Percentiles rank a stretch among this genome's conserved stretches.
These are phyloP conservation scores for Suhomyces bokatorum DNA, from an alignment of 1,139 yeast species.

Conservation along the genomic window DNA sequence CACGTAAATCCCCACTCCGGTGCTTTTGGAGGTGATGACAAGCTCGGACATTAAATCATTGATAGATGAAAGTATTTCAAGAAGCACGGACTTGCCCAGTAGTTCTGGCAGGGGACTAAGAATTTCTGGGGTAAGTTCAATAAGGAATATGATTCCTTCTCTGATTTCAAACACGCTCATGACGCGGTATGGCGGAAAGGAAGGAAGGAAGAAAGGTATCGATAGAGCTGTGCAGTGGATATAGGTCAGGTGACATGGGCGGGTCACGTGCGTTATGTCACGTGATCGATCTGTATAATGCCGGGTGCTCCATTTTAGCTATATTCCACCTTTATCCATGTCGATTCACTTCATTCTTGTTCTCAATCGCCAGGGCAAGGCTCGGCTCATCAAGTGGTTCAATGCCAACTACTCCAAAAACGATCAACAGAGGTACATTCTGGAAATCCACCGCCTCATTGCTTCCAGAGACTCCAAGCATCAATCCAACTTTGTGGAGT, in stretches of 20 bases:
- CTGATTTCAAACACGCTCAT: conserved; percentile 44
- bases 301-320: background rate
- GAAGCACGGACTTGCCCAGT: conserved; percentile 43
- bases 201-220: background rate
- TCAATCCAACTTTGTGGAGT: conserved; percentile 79
- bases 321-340: conserved; percentile 41
- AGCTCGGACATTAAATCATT: conserved; percentile 57
- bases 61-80: conserved; percentile 54
- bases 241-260: background rate
- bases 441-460: conserved; percentile 78
- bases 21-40: conserved; percentile 57
- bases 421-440: conserved; percentile 58
- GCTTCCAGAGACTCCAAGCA: conserved; percentile 81
- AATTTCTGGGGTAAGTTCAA: conserved; percentile 58
- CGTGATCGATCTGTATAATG: background rate
- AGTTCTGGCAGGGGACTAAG: conserved; percentile 37
- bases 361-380: conserved; percentile 90
- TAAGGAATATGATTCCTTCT: conserved; percentile 63
- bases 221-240: background rate
- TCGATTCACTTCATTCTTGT: conserved; percentile 76
- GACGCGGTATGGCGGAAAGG: background rate
- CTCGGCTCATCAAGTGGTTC: conserved; percentile 84
- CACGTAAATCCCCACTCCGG: conserved; percentile 68
- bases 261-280: background rate
- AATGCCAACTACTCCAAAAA: conserved; percentile 33